Evolutionary conservation across 768 basidiomycete genomes (phyloP).

Genomic region (Cystobasidium tubakii): DNA sequence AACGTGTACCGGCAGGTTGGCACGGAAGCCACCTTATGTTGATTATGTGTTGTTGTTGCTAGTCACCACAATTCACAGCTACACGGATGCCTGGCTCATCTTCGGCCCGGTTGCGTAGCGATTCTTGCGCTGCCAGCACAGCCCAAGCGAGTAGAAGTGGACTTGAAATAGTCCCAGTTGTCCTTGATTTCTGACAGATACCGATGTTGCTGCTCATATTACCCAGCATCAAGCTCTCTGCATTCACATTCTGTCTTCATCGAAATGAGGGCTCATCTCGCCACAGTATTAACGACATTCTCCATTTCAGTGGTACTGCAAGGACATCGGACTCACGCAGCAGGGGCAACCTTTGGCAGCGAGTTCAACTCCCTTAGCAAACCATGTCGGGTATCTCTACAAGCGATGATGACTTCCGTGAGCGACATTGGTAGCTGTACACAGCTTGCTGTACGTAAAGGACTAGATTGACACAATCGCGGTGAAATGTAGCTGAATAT

Average conservation of each 20-base stretch:
- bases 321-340: background rate
- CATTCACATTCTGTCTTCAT: too few species aligned
- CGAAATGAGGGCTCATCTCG: background rate
- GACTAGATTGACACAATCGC: too few species aligned
- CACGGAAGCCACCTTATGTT: too few species aligned
- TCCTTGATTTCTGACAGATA: too few species aligned
- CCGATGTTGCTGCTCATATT: too few species aligned
- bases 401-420: background rate
- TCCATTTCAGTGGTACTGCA: background rate
- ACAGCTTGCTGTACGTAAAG: background rate
- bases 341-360: background rate
- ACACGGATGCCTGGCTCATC: too few species aligned
- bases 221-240: too few species aligned
- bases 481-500: background rate
- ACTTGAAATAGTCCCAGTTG: too few species aligned
- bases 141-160: too few species aligned
- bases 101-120: background rate
- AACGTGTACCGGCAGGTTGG: too few species aligned
- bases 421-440: slow-evolving; percentile 5
- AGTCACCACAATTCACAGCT: too few species aligned
- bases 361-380: background rate
- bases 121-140: background rate
- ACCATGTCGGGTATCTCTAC: background rate
- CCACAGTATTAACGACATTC: background rate
- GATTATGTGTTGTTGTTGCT: too few species aligned